phyloP scores from a whole-genome alignment of 306 rosid species.

The Argentina anserina region DNA sequence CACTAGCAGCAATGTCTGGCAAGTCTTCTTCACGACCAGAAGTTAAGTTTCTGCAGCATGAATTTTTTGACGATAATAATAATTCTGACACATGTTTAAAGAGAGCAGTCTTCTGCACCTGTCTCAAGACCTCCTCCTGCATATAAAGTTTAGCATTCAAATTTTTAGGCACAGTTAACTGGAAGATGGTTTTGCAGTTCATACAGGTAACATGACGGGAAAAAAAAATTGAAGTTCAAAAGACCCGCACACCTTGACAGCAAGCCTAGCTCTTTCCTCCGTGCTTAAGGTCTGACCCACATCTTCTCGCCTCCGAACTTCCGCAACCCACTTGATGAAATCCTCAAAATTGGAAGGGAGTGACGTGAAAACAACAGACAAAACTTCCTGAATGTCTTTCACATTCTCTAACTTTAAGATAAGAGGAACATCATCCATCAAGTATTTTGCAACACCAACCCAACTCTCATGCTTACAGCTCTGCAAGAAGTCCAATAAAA shows the following conservation, averaged over 20 bases:
- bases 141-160: constrained; percentile 17
- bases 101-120: constrained; percentile 73
- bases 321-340: constrained; percentile 91
- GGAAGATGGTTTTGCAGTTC: not conserved
- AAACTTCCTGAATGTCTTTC: constrained; percentile 51
- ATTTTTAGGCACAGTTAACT: constrained; percentile 7
- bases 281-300: constrained; percentile 57
- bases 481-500: constrained; percentile 43
- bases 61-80: constrained; percentile 35
- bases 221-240: constrained; percentile 6
- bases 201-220: not conserved
- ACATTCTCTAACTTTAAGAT: constrained; percentile 63
- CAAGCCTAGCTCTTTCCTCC: constrained; percentile 81
- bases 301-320: constrained; percentile 82
- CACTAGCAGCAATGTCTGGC: constrained; percentile 69
- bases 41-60: constrained; percentile 32
- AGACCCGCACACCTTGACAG: constrained; percentile 56
- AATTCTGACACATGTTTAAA: constrained; percentile 61
- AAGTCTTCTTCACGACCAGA: constrained; percentile 38
- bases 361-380: constrained; percentile 54
- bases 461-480: constrained; percentile 97
- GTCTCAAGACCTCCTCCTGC: constrained; percentile 79
- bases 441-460: constrained; percentile 68
- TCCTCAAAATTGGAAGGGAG: constrained; percentile 81
- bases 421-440: constrained; percentile 73